These are phyloP conservation scores for Stevia rebaudiana DNA, from an alignment of 140 eudicot genomes.

Conservation along the genomic window DNA sequence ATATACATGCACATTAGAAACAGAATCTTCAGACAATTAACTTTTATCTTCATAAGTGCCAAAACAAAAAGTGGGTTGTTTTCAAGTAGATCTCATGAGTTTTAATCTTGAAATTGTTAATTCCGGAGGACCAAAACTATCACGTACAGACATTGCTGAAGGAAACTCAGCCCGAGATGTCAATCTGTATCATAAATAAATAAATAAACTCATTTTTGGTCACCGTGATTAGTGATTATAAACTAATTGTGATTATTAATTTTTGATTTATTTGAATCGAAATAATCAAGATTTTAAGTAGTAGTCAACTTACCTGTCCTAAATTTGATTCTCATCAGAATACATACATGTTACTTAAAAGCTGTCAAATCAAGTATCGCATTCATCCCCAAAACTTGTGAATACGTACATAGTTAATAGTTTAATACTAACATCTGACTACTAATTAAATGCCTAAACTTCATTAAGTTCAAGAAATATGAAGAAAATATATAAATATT, in stretches of 20 bases:
- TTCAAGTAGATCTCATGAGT: slow-evolving; percentile 35
- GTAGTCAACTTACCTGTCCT: too few species aligned
- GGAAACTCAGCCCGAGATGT: slow-evolving; percentile 84
- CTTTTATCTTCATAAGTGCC: not conserved
- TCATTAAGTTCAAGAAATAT: too few species aligned
- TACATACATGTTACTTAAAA: too few species aligned
- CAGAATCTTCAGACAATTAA: not conserved
- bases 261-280: not conserved
- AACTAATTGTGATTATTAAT: not conserved
- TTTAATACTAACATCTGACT: not conserved
- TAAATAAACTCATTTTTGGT: not conserved
- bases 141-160: slow-evolving; percentile 60
- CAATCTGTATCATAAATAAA: slow-evolving; percentile 33
- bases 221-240: not conserved
- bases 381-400: not conserved
- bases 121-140: slow-evolving; percentile 84
- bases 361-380: not conserved
- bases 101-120: slow-evolving; percentile 59
- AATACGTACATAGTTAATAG: not conserved
- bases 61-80: not conserved
- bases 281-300: not conserved
- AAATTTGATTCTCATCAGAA: too few species aligned
- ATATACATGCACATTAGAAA: slow-evolving; percentile 13
- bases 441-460: not conserved
- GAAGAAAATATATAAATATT: not conserved